phyloP scores from a whole-genome alignment of 139 green algal species.

The Volvox africanus region DNA sequence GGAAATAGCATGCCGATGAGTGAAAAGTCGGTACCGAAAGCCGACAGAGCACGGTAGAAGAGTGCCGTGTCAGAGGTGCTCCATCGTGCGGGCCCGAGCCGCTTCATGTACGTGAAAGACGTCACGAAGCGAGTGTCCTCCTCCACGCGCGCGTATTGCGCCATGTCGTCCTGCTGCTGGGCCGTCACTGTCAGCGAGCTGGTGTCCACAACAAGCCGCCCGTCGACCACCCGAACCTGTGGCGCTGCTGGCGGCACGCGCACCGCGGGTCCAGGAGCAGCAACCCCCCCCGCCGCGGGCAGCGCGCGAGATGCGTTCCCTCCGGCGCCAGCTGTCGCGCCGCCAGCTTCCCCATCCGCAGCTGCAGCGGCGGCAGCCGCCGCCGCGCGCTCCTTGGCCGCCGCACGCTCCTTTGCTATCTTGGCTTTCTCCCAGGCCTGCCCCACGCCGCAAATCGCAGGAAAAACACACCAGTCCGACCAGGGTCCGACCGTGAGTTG shows the following conservation, averaged over 20 bases:
- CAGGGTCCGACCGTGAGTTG: not conserved
- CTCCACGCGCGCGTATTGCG: constrained; percentile 45
- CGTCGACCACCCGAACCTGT: constrained; percentile 59
- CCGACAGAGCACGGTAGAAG: constrained; percentile 76
- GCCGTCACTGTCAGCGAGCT: constrained; percentile 70
- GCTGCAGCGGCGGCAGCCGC: not conserved
- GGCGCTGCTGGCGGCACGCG: not conserved
- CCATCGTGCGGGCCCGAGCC: constrained; percentile 59
- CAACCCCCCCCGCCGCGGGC: too few species aligned
- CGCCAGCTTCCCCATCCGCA: not conserved
- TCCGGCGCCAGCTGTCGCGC: not conserved
- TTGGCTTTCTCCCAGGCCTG: constrained; percentile 47
- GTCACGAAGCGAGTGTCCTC: constrained; percentile 69
- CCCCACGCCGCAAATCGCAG: not conserved
- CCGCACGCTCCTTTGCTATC: constrained; percentile 14
- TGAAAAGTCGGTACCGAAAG: constrained; percentile 87
- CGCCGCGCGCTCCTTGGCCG: not conserved
- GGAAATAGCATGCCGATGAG: constrained; percentile 81
- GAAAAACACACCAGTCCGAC: not conserved
- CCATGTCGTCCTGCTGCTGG: constrained; percentile 58
- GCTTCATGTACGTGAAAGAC: constrained; percentile 62
- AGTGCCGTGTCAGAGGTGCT: constrained; percentile 73
- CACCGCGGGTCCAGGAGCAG: not conserved
- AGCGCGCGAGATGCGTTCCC: not conserved
- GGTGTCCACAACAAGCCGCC: constrained; percentile 68